These are phyloP conservation scores for Leishmania tropica DNA, from an alignment of 208 protist genomes.

Conservation along the genomic window DNA sequence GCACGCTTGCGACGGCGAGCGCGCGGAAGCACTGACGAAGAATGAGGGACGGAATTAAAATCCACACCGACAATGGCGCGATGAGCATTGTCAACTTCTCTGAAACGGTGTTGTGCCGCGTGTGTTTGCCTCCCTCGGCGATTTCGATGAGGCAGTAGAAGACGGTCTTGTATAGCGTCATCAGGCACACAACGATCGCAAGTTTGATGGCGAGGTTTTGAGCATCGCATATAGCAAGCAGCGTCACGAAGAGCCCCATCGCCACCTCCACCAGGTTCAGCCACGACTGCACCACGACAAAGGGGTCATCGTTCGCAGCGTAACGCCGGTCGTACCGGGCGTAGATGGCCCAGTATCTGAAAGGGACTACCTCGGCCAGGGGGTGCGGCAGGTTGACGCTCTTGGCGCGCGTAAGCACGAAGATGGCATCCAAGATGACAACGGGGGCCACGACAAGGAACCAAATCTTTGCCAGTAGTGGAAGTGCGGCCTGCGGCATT, in stretches of 20 bases:
- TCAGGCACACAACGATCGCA: constrained; percentile 48
- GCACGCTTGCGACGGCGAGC: constrained; percentile 20
- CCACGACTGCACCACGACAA: constrained; percentile 85
- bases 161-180: constrained; percentile 88
- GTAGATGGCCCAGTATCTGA: constrained; percentile 75
- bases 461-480: constrained; percentile 63
- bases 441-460: constrained; percentile 58
- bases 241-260: constrained; percentile 48
- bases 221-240: constrained; percentile 27
- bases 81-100: constrained; percentile 61
- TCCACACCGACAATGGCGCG: constrained; percentile 68
- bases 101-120: constrained; percentile 55
- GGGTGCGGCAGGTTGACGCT: constrained; percentile 39
- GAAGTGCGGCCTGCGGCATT: constrained; percentile 46
- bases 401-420: constrained; percentile 58
- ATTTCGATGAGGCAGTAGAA: constrained; percentile 74
- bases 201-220: constrained; percentile 42
- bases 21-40: constrained; percentile 44
- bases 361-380: constrained; percentile 43
- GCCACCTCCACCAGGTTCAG: constrained; percentile 74
- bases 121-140: constrained; percentile 65
- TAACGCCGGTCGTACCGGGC: constrained; percentile 76
- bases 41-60: constrained; percentile 57
- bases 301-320: constrained; percentile 78
- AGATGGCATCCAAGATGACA: constrained; percentile 69